Evolutionary conservation across 1,284 basidiomycete genomes (phyloP), one percentile per base, ranked within the genome.

Genomic region (Boletus hoseneyae): DNA sequence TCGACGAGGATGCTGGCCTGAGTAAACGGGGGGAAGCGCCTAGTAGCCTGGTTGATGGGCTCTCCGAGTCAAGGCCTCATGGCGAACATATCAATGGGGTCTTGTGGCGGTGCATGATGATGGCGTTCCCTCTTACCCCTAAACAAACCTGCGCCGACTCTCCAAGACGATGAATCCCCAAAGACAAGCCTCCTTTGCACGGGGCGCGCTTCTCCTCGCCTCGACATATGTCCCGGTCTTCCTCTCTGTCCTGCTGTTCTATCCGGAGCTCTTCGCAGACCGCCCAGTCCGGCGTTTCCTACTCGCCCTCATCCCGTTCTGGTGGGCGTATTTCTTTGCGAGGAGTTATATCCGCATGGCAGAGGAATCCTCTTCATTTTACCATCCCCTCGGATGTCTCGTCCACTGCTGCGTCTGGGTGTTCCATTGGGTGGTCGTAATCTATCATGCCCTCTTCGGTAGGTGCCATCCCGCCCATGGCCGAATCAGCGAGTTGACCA

Each of bases 321-420:
- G 57, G 54, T 19, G 63, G 25, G 43, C 64, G 6, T 65, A 58
- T 41, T 19, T 51, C 38, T 59, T 48, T 1, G 63, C 60, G 12
- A 56, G 47, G 47, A 53, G 52, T 52, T 66, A 62, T 16, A 42
- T 66, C 27, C 57, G 45, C 23, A 47, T 62, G n/a, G 47, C 61
- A 1, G 50, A 64, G 21, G 21, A 13, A 18, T 63, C 57, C n/a
- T 64, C 60, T n/a, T 30, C 55, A 5, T 16, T 63, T 36, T 63
- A 65, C 12, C 62, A 66, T 42, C 60, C 64, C 0, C 19, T 61
- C 0, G 64, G 61, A 32, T 63, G 64, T 42, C 52, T 65, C 13
- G n/a, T 53, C 0, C 64, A 66, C 40, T 63, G 60, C 30, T 56
- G 40, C 16, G 23, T 62, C 19, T 63, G 64, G 61, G 62, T 59